Evolutionary conservation across 2,329 filamentous ascomycete genomes (phyloP), one percentile per base, ranked within the genome.

Genomic region (Davidsoniella virescens): DNA sequence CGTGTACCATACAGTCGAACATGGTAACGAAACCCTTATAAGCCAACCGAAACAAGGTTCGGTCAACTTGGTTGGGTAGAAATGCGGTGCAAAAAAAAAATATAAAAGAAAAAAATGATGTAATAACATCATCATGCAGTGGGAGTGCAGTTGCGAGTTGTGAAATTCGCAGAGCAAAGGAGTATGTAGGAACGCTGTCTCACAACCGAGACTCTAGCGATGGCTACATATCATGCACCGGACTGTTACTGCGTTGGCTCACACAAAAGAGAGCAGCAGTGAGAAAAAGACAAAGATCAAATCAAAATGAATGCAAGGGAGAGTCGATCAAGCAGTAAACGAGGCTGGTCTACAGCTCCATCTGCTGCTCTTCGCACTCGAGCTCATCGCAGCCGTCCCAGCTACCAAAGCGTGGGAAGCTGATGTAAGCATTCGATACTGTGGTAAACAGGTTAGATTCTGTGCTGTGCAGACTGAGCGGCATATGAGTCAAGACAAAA

Each of bases 321-420:
- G n/a, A 43, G 10, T 16, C 8, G 9, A 36, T 18, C 8, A 46
- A 5, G 29, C 14, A 47, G n/a, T 42, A 6, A 45, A 23, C 5
- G 33, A 29, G 36, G 37, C 29, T 25, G 17, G 7, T 47, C 33
- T 51, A 51, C 37, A 51, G 9, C 36, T 51, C 49, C 23, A 17
- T 39, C 10, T 49, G 48, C 25, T 47, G 44, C 29, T 33, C 36
- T 20, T 50, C 50, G 36, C 44, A 47, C 18, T 56, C 53, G 20
- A 40, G 49, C 25, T 58, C 55, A 43, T 59, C 58, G 39, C 58
- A 68, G 17, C 66, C 67, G 40, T 75, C 73, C 69, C 79, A 84
- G 54, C 77, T 72, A 58, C 85, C 81, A 62, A 84, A 84, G 61
- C 75, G 81, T 14, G 81, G 81, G 60, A 85, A 85, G 67, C 80